Evolutionary conservation across 2,329 filamentous ascomycete genomes (phyloP).

Genomic region (Cytospora piceicola): DNA sequence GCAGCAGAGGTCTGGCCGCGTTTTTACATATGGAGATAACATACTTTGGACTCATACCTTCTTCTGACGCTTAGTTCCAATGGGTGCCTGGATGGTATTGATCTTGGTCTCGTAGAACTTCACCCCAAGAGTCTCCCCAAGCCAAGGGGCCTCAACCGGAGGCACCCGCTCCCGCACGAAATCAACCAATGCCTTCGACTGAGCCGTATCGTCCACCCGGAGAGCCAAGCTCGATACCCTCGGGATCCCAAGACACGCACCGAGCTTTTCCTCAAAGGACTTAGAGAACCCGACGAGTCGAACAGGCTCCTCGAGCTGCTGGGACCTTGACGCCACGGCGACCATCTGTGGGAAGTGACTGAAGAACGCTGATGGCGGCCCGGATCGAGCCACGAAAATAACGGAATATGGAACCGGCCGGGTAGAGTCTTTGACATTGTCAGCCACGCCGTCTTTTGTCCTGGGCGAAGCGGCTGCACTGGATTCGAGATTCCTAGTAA

Average conservation of each 20-base stretch:
- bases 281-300: slow-evolving; percentile 67
- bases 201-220: slow-evolving; percentile 54
- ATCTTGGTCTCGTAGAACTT: slow-evolving; percentile 53
- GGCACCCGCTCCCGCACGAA: slow-evolving; percentile 58
- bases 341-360: slow-evolving; percentile 60
- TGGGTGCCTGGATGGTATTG: slow-evolving; percentile 46
- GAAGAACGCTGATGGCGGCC: slow-evolving; percentile 61
- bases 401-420: slow-evolving; percentile 48
- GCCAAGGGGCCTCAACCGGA: slow-evolving; percentile 59
- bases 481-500: slow-evolving; percentile 62
- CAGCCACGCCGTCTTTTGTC: neutral
- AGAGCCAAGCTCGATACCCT: slow-evolving; percentile 69
- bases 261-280: slow-evolving; percentile 60
- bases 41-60: neutral
- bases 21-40: neutral
- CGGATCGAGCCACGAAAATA: slow-evolving; percentile 62
- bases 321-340: slow-evolving; percentile 49
- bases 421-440: neutral
- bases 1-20: neutral
- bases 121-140: slow-evolving; percentile 48
- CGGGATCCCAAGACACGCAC: slow-evolving; percentile 61
- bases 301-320: slow-evolving; percentile 46
- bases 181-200: slow-evolving; percentile 59
- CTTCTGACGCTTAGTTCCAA: slow-evolving; percentile 44
- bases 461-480: slow-evolving; percentile 36